Conservation (phyloP, 305 asterid genomes). For the Stenogyne calaminthoides region DNA sequence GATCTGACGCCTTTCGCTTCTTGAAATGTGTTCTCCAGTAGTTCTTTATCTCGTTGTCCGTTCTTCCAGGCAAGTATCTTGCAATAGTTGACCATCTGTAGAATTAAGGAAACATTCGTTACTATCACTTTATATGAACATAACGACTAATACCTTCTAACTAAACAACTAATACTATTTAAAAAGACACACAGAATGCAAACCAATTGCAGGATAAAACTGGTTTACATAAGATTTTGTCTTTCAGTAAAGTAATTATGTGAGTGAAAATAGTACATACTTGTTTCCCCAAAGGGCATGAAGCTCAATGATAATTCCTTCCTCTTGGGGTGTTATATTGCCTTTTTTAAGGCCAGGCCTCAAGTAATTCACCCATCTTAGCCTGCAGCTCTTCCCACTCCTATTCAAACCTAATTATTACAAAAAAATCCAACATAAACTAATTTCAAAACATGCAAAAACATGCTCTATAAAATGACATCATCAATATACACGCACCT, state of each 20-base stretch:
- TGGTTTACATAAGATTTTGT: too few relatives aligned
- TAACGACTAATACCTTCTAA: too few relatives aligned
- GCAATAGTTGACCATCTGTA: constrained; percentile 85
- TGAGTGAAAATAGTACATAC: constrained; percentile 28
- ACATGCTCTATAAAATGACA: background rate
- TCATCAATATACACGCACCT: constrained; percentile 40
- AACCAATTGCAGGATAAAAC: too few relatives aligned
- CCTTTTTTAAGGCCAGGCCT: constrained; percentile 73
- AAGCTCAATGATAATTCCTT: constrained; percentile 69
- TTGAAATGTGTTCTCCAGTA: constrained; percentile 83
- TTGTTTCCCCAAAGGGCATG: constrained; percentile 82
- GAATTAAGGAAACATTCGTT: background rate
- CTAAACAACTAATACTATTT: too few relatives aligned
- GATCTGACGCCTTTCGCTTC: constrained; percentile 35
- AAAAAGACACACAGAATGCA: too few relatives aligned
- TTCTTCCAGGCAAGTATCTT: constrained; percentile 73
- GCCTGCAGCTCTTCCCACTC: constrained; percentile 72
- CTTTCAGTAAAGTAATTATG: too few relatives aligned
- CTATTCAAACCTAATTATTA: constrained; percentile 52
- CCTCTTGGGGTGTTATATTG: constrained; percentile 63
- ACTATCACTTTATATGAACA: too few relatives aligned
- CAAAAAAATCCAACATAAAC: background rate
- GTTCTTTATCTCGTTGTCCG: constrained; percentile 83
- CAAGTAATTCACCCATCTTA: constrained; percentile 78
- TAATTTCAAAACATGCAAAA: background rate